Base-by-base conservation (phyloP, 1,284 basidiomycete species). In the Amanita bisporigera region DNA sequence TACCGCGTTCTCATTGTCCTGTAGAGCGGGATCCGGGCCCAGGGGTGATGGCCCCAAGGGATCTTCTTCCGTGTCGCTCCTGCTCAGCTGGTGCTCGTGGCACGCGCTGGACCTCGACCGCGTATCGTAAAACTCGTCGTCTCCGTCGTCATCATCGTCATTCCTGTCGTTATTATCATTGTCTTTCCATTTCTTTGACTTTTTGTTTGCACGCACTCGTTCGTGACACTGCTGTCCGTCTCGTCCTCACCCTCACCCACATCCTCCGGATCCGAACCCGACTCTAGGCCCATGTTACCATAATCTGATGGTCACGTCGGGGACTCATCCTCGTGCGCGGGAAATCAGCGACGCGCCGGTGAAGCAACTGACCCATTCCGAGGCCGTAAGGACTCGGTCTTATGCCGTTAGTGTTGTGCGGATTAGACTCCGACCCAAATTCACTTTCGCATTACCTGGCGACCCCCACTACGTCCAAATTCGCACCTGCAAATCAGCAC, bases 261-360 rank as follows among this genome's bases (percentile, higher is more conserved):
- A 64, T 92, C 90, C 59, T 90, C 90, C 2, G 90, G 90, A 73
- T 93, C 92, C 4, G 90, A 93, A 29, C 94, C 87, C 14, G 89
- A 92, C 76, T 93, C 93, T 43, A 96, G 83, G 1, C 91, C 93
- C 79, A 92, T 88, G 69, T 89, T 88, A 66, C 91, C 90, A 67
- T 94, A 87, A 75, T 91, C 82, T 24, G 83, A 89, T 65, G 85
- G 89, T 94, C 94, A 97, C 12, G 85, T 85, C 1, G 94, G 94
- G 3, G 90, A 92, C 72, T 96, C 94, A 61, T 96, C 93, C 69
- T 93, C 62, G 90, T 85, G 72, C 90, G 88, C 61, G 92, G 90
- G 45, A 90, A 87, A 83, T 91, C 89, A 12, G 82, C 83, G 64
- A 94, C 88, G 67, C 95, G 85, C 61, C 81, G 83, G n/a, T n/a